Conservation (phyloP, 2,329 filamentous ascomycete genomes). For the Capronia coronata region DNA sequence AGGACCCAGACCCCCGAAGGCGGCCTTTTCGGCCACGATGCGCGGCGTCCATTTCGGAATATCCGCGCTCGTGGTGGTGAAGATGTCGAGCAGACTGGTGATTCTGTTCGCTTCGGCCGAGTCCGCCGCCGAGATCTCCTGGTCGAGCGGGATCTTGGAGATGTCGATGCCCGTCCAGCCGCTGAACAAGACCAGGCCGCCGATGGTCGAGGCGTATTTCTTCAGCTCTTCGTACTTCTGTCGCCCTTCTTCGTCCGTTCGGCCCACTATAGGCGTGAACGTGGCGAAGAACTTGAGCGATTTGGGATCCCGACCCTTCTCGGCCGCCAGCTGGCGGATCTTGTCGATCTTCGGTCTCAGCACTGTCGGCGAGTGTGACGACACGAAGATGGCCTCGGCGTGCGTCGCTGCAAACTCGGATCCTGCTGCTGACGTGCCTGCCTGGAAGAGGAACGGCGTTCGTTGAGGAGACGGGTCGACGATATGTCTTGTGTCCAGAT, state of each 20-base stretch:
- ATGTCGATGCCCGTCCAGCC: constrained; percentile 58
- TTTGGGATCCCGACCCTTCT: constrained; percentile 49
- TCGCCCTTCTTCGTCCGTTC: constrained; percentile 49
- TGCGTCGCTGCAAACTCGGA: constrained; percentile 52
- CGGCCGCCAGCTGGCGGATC: constrained; percentile 48
- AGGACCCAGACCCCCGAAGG: constrained; percentile 46
- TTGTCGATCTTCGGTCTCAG: constrained; percentile 47
- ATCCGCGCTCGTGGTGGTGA: constrained; percentile 46
- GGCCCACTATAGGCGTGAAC: constrained; percentile 46
- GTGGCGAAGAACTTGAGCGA: constrained; percentile 53
- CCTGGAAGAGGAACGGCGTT: constrained; percentile 54
- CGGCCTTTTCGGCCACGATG: constrained; percentile 43
- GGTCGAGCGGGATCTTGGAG: constrained; percentile 51
- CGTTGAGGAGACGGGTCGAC: constrained; percentile 53
- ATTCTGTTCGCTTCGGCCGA: constrained; percentile 50
- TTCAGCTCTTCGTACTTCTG: constrained; percentile 48
- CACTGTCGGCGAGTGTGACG: constrained; percentile 46
- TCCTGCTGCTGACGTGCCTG: constrained; percentile 54
- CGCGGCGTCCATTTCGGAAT: constrained; percentile 35
- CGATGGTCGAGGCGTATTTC: constrained; percentile 49
- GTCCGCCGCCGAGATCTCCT: constrained; percentile 51
- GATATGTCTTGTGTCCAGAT: constrained; percentile 41
- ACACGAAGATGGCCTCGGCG: constrained; percentile 57
- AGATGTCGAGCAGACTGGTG: constrained; percentile 44
- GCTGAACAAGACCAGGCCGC: constrained; percentile 51